phyloP scores from a whole-genome alignment of 2,329 filamentous ascomycete species.

The Colletotrichum melonis region DNA sequence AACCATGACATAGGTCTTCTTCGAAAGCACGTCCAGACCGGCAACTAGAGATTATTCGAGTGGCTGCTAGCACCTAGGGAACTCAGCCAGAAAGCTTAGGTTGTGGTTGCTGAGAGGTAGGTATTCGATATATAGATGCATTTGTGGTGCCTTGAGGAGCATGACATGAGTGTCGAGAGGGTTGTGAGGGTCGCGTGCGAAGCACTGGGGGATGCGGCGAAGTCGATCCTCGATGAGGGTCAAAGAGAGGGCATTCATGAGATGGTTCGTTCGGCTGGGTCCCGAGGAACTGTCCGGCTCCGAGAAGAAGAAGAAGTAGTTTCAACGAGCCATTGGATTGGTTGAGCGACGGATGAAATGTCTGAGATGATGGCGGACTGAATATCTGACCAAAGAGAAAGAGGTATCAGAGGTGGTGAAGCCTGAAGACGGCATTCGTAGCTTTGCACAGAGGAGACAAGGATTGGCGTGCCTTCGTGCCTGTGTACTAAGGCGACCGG shows the following conservation, averaged over 20 bases:
- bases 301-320: background rate
- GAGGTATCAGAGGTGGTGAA: background rate
- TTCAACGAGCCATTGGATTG: background rate
- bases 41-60: background rate
- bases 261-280: background rate
- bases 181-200: background rate
- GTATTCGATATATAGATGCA: background rate
- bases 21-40: background rate
- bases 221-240: background rate
- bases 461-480: background rate
- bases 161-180: background rate
- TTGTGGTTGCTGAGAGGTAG: background rate
- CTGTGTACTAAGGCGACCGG: background rate
- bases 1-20: slow-evolving; percentile 4
- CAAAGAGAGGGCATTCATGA: background rate
- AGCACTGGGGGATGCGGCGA: background rate
- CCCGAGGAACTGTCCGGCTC: background rate
- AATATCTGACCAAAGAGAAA: background rate
- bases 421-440: too few species aligned
- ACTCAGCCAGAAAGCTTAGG: background rate
- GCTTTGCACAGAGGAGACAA: background rate
- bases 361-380: slow-evolving; percentile 1
- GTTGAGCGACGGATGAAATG: background rate
- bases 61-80: background rate
- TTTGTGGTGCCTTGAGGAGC: background rate